Conservation (phyloP, 140 eudicot genomes). For the Senecio squalidus region DNA sequence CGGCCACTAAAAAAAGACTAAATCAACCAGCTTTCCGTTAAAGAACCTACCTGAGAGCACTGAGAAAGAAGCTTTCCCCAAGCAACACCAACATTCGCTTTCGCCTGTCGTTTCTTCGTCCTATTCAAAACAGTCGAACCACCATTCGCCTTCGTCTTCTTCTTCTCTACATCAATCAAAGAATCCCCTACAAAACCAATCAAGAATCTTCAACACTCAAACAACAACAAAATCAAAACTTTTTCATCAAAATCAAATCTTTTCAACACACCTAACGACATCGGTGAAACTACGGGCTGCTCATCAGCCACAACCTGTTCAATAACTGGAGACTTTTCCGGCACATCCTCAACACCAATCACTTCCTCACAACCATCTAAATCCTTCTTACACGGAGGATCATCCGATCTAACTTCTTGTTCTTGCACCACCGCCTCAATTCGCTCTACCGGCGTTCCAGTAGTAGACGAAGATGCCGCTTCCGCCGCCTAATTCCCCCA, state of each 20-base stretch:
- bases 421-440: slow-evolving; percentile 40
- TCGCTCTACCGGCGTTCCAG: slow-evolving; percentile 38
- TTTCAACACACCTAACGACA: slow-evolving; percentile 23
- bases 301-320: slow-evolving; percentile 43
- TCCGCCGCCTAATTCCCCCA: slow-evolving; percentile 45
- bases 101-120: slow-evolving; percentile 40
- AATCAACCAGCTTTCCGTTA: neutral
- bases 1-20: too few species aligned
- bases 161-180: slow-evolving; percentile 42
- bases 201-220: neutral
- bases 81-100: slow-evolving; percentile 53
- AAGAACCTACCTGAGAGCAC: slow-evolving; percentile 55
- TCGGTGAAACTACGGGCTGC: slow-evolving; percentile 39
- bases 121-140: slow-evolving; percentile 35
- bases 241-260: neutral
- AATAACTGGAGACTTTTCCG: slow-evolving; percentile 43
- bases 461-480: slow-evolving; percentile 60
- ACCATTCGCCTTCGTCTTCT: slow-evolving; percentile 41
- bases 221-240: neutral
- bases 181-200: slow-evolving; percentile 37
- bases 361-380: slow-evolving; percentile 26
- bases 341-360: slow-evolving; percentile 22
- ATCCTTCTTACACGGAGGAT: slow-evolving; percentile 37
- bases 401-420: slow-evolving; percentile 55
- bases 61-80: slow-evolving; percentile 94